phyloP scores from a whole-genome alignment of 1,284 basidiomycete species.

The Trametes polyzona region DNA sequence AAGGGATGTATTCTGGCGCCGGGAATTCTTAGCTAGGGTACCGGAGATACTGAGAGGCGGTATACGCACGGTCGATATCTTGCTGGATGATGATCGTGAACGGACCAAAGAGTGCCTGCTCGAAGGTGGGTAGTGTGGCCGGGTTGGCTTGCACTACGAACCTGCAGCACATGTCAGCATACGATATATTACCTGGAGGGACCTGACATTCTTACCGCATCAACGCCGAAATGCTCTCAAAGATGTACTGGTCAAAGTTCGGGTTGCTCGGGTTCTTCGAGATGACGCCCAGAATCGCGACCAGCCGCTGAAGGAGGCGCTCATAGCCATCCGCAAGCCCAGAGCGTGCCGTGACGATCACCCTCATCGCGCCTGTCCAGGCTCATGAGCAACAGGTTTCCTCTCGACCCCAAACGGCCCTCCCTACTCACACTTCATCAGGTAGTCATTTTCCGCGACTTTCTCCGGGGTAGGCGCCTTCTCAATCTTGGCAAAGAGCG shows the following conservation, averaged over 20 bases:
- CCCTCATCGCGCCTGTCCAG: constrained; percentile 82
- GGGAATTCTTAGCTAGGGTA: not conserved
- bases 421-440: constrained; percentile 87
- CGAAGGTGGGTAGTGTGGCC: constrained; percentile 74
- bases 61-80: constrained; percentile 84
- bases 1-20: constrained; percentile 89
- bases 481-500: constrained; percentile 84
- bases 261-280: constrained; percentile 98
- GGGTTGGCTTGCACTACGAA: constrained; percentile 81
- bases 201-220: constrained; percentile 61
- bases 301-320: constrained; percentile 75
- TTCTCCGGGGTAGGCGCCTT: constrained; percentile 87
- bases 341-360: constrained; percentile 88
- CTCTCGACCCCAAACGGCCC: not conserved
- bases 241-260: constrained; percentile 96
- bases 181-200: not conserved
- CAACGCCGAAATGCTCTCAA: constrained; percentile 92
- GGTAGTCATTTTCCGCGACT: constrained; percentile 96
- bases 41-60: not conserved
- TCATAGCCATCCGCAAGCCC: constrained; percentile 73
- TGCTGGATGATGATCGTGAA: constrained; percentile 90
- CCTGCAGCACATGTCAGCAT: constrained; percentile 42
- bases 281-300: constrained; percentile 84
- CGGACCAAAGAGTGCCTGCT: constrained; percentile 83
- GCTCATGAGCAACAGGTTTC: not conserved